Conservation (phyloP, 2,329 filamentous ascomycete species). For the Penicillium paneum region DNA sequence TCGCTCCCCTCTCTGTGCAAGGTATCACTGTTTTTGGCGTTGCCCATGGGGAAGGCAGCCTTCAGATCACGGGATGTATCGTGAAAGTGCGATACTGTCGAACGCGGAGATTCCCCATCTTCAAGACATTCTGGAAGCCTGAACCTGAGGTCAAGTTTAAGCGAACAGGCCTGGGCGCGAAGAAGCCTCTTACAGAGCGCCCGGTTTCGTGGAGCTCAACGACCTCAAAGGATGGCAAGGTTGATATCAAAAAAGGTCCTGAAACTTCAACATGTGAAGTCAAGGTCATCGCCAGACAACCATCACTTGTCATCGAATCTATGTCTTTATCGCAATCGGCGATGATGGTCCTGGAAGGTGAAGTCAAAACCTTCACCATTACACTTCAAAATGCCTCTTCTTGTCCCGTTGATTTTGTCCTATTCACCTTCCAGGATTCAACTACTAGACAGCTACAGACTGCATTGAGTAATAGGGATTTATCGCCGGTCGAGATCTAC, state of each 20-base stretch:
- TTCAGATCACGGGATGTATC: constrained; percentile 73
- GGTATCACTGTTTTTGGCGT: constrained; percentile 68
- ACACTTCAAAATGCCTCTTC: constrained; percentile 75
- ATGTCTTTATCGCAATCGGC: constrained; percentile 78
- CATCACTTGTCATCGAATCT: constrained; percentile 69
- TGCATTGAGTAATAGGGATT: constrained; percentile 71
- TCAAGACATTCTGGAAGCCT: constrained; percentile 71
- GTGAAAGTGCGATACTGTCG: constrained; percentile 79
- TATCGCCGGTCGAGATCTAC: constrained; percentile 74
- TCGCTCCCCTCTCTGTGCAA: constrained; percentile 82
- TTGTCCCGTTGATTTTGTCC: constrained; percentile 75
- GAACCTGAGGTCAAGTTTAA: constrained; percentile 72
- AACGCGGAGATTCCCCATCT: constrained; percentile 79
- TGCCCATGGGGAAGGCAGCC: constrained; percentile 62
- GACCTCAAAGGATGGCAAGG: constrained; percentile 36
- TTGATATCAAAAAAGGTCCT: constrained; percentile 32
- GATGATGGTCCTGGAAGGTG: constrained; percentile 90
- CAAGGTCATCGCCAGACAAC: constrained; percentile 76
- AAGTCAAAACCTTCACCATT: constrained; percentile 71
- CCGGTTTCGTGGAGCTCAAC: constrained; percentile 46
- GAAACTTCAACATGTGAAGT: constrained; percentile 49
- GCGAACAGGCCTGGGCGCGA: constrained; percentile 62
- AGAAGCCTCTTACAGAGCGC: constrained; percentile 51
- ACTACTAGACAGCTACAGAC: constrained; percentile 73
- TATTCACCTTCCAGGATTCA: constrained; percentile 88